Base-by-base conservation (phyloP, 2,329 filamentous ascomycete genomes). In the Epichloe scottii region DNA sequence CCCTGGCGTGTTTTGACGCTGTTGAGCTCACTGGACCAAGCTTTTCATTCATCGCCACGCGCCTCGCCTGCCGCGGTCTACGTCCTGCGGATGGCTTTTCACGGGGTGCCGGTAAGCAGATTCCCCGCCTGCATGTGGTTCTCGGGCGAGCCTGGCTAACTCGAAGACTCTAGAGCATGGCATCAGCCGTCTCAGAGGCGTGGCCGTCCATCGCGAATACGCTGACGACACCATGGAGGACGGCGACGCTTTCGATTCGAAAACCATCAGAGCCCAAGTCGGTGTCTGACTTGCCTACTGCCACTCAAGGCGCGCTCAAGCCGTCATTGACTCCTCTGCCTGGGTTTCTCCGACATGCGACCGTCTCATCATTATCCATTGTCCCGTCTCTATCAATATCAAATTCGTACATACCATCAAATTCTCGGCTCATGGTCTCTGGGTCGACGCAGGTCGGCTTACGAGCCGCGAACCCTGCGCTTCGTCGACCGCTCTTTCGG, bases 131-230 rank as follows among this genome's bases (percentile, higher is more conserved):
- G 43, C 1, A 33, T 12, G 12, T 17, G 37, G 38, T 40, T 30
- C 43, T 39, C 35, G 4, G 23, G 15, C 45, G 6, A 35, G 5
- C 15, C 19, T 12, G 17, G 55, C 60, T 63, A 51, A 63, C 56
- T 38, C 53, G 10, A 39, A 40, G 14, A 47, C 30, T 49, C 41
- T 35, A 70, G 69, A 68, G 64, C 56, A 65, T 74, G 59, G 69
- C 68, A 55, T 68, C 68, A 46, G 68, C 66, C 53, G 68, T 68
- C 7, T 62, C 70, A 47, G 72, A 72, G 38, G 57, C 74, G 49
- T 71, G 71, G 69, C 72, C 73, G 50, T 73, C 72, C 43, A 64
- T 75, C 54, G 63, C 66, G 48, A 72, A 65, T 53, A 67, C 67
- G 12, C 54, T 72, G 15, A 59, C 64, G 51, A 54, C 65, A 19